A percentile compares a stretch with the other conserved stretches of the same genome.
phyloP scores from a whole-genome alignment of 2,329 filamentous ascomycete species.

The Paecilomyces dactylethromorphus region DNA sequence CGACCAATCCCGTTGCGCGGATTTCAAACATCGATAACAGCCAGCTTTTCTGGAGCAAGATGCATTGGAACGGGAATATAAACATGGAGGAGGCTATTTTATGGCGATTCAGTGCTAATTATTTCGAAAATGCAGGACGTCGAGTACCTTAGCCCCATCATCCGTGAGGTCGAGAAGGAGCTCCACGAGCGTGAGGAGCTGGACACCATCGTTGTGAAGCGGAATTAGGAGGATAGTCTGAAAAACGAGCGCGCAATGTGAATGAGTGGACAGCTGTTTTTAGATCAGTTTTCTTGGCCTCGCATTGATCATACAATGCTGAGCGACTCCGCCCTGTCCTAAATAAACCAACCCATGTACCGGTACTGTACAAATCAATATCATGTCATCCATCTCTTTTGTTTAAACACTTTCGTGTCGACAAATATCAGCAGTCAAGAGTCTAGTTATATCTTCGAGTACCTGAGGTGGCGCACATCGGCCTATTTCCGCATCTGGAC shows the following conservation, averaged over 20 bases:
- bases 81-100: neutral
- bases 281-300: neutral
- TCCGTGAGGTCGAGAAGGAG: slow-evolving; percentile 63
- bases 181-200: slow-evolving; percentile 61
- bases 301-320: neutral
- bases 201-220: slow-evolving; percentile 58
- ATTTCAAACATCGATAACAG: slow-evolving; percentile 23
- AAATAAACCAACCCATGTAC: slow-evolving; percentile 17
- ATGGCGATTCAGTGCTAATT: slow-evolving; percentile 10
- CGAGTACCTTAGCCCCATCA: slow-evolving; percentile 61
- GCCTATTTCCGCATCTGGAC: no score
- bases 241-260: neutral
- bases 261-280: neutral
- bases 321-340: slow-evolving; percentile 1
- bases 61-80: neutral
- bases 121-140: slow-evolving; percentile 47
- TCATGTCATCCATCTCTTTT: slow-evolving; percentile 16
- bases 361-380: slow-evolving; percentile 37
- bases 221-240: slow-evolving; percentile 22
- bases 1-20: slow-evolving; percentile 29
- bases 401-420: neutral
- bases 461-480: no score
- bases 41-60: slow-evolving; percentile 2
- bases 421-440: neutral
- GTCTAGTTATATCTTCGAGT: neutral